phyloP scores from a whole-genome alignment of 306 rosid genomes.

The Begonia peltatifolia region DNA sequence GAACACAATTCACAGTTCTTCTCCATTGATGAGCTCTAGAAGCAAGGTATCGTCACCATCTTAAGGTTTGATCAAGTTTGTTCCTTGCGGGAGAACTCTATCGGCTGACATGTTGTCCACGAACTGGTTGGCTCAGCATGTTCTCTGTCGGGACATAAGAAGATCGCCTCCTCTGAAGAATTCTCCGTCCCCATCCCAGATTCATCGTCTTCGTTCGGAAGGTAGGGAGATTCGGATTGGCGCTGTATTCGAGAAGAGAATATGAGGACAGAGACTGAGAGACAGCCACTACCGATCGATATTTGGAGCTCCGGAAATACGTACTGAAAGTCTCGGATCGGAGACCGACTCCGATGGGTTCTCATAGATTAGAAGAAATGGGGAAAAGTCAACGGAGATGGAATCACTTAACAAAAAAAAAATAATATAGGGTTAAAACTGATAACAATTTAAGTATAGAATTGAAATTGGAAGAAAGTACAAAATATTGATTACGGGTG shows the following conservation, averaged over 20 bases:
- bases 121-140: conserved; percentile 52
- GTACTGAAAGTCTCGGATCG: too few species aligned
- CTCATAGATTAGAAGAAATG: too few species aligned
- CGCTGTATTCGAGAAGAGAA: conserved; percentile 26
- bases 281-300: conserved; percentile 19
- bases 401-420: too few species aligned
- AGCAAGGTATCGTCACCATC: conserved; percentile 61
- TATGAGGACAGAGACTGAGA: conserved; percentile 10
- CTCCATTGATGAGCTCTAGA: conserved; percentile 15
- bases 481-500: too few species aligned
- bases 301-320: conserved; percentile 27
- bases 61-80: conserved; percentile 27
- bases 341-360: too few species aligned
- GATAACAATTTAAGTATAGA: too few species aligned
- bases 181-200: conserved; percentile 16
- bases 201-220: conserved; percentile 13
- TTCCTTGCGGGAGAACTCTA: conserved; percentile 51
- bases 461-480: too few species aligned
- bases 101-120: conserved; percentile 91
- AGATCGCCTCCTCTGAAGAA: conserved; percentile 35
- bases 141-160: conserved; percentile 27
- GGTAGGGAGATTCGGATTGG: conserved; percentile 32
- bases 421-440: too few species aligned
- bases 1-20: conserved; percentile 11
- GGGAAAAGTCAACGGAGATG: too few species aligned